Conservation (phyloP, 2,329 filamentous ascomycete genomes). For the Talaromyces sp. region DNA sequence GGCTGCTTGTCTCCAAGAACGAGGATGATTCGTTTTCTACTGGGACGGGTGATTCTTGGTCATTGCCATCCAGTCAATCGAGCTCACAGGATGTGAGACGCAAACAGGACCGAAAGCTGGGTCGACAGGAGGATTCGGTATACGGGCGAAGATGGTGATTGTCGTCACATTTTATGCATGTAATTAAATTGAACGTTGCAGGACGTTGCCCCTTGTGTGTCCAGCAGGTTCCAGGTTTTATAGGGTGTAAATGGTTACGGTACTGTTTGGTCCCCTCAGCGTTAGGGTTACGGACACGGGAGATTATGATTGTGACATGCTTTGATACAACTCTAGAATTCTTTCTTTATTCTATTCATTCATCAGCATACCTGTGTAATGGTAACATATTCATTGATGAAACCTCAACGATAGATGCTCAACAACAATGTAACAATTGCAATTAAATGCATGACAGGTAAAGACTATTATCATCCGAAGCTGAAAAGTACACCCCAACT, state of each 20-base stretch:
- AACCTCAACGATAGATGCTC: neutral
- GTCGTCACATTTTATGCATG: neutral
- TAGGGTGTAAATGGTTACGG: neutral
- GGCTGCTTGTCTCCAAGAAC: conserved; percentile 25
- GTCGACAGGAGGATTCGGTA: conserved; percentile 35
- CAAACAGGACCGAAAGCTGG: conserved; percentile 21
- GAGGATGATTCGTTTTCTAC: conserved; percentile 20
- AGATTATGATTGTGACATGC: neutral
- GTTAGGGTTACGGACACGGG: neutral
- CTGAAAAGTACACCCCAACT: neutral
- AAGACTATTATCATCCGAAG: neutral
- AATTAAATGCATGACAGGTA: neutral
- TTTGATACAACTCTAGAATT: neutral
- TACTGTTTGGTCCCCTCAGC: neutral
- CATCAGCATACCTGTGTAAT: neutral
- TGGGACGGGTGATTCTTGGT: conserved; percentile 6
- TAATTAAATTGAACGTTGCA: too few relatives aligned
- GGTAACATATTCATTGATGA: neutral
- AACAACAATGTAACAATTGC: neutral
- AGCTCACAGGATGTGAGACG: conserved; percentile 16
- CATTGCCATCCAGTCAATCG: conserved; percentile 18
- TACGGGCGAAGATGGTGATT: conserved; percentile 39
- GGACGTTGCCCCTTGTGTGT: too few relatives aligned
- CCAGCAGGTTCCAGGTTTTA: neutral
- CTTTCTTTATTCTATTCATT: neutral